These are phyloP conservation scores for Closterium sp. DNA, from an alignment of 139 green algal genomes.

Conservation along the genomic window DNA sequence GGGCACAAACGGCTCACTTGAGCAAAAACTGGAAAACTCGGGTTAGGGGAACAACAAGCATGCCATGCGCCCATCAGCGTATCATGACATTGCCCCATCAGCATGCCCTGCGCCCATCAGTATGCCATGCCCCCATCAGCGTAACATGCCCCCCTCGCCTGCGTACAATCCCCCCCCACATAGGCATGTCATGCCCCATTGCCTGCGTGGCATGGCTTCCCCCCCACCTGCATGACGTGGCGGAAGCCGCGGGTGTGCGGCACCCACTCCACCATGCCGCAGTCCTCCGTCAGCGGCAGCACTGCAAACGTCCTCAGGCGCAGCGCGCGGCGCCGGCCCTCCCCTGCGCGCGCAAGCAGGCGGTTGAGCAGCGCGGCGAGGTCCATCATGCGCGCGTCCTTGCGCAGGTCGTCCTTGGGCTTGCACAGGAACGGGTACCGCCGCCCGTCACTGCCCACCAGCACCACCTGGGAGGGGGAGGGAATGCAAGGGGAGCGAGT, in stretches of 20 bases:
- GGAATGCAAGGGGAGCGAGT: neutral
- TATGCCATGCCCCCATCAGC: no score
- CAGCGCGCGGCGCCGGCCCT: constrained; percentile 69
- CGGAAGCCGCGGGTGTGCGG: constrained; percentile 66
- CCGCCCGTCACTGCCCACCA: constrained; percentile 75
- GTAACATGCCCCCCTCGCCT: no score
- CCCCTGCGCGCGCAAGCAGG: constrained; percentile 58
- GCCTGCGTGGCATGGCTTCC: no score
- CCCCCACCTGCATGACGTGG: constrained; percentile 55
- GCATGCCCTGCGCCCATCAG: neutral
- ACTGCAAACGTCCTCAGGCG: constrained; percentile 84
- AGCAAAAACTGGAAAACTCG: no score
- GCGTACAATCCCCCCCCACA: no score
- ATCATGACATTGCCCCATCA: no score
- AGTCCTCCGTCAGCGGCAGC: constrained; percentile 89
- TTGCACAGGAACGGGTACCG: constrained; percentile 94
- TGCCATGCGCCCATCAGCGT: no score
- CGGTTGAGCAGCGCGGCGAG: constrained; percentile 74
- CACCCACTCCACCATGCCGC: constrained; percentile 85
- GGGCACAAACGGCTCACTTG: no score
- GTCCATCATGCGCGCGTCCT: constrained; percentile 97
- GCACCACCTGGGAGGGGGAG: constrained; percentile 35
- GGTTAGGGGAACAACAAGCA: no score
- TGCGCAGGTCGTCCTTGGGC: constrained; percentile 96
- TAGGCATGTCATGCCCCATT: no score